Conservation (phyloP, 2,329 filamentous ascomycete species). For the Sporothrix globosa region DNA sequence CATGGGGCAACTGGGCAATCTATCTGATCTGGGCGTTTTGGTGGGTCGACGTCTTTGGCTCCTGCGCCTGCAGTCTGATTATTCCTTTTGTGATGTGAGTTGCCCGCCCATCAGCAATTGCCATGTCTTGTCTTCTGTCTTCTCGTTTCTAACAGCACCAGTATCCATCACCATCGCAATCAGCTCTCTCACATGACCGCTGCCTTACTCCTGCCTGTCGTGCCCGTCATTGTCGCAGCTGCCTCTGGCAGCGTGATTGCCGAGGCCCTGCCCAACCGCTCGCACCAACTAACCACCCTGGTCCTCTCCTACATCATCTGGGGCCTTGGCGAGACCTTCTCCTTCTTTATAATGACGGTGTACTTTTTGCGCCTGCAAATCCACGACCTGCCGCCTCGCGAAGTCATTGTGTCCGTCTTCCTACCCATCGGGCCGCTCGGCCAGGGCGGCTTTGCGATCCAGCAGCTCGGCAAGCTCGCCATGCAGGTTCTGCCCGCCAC, state of each 20-base stretch:
- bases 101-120: neutral
- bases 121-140: neutral
- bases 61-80: slow-evolving; percentile 51
- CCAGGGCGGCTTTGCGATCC: slow-evolving; percentile 60
- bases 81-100: slow-evolving; percentile 58
- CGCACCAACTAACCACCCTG: slow-evolving; percentile 63
- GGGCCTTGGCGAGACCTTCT: slow-evolving; percentile 64
- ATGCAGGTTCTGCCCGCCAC: slow-evolving; percentile 42
- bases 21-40: slow-evolving; percentile 57
- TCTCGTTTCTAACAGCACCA: neutral
- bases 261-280: slow-evolving; percentile 57
- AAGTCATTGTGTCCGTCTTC: slow-evolving; percentile 66
- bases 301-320: slow-evolving; percentile 69
- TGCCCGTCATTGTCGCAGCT: slow-evolving; percentile 64
- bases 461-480: slow-evolving; percentile 50
- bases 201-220: slow-evolving; percentile 63
- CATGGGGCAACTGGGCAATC: slow-evolving; percentile 59
- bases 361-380: slow-evolving; percentile 71
- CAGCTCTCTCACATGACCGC: slow-evolving; percentile 58
- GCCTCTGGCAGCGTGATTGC: slow-evolving; percentile 67
- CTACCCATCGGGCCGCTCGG: slow-evolving; percentile 65
- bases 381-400: slow-evolving; percentile 66
- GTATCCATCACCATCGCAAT: slow-evolving; percentile 37
- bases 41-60: slow-evolving; percentile 55
- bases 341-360: slow-evolving; percentile 65